Conservation (phyloP, 2,329 filamentous ascomycete species). For the Orbilia javanica region DNA sequence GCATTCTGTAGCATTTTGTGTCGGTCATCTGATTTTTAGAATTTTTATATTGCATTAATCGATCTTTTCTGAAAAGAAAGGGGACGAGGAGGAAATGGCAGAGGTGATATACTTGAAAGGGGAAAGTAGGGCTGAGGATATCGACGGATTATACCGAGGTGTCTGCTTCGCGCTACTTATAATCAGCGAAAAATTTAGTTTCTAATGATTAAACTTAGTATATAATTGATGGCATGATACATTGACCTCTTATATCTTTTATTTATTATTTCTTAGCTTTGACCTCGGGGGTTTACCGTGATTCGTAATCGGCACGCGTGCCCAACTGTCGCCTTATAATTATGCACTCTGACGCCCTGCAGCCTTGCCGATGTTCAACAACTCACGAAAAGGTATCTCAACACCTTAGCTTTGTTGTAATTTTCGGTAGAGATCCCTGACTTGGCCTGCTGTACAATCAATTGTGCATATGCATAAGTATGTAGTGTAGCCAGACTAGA, state of each 20-base stretch:
- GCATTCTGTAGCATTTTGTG: slow-evolving; percentile 20
- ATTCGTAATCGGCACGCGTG: background rate
- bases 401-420: background rate
- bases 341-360: background rate
- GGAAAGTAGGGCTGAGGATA: background rate
- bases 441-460: too few relatives aligned
- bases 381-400: background rate
- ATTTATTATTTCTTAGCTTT: background rate
- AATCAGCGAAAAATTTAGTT: slow-evolving; percentile 5
- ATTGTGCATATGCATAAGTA: too few relatives aligned
- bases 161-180: slow-evolving; percentile 2
- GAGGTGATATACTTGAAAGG: background rate
- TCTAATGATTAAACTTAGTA: slow-evolving; percentile 18
- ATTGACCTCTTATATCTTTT: background rate
- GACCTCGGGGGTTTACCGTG: background rate
- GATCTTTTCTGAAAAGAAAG: too few relatives aligned
- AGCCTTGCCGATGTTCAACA: too few relatives aligned
- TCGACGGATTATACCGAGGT: background rate
- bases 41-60: slow-evolving; percentile 18
- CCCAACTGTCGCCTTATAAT: slow-evolving; percentile 5
- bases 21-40: background rate
- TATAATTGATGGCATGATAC: slow-evolving; percentile 3
- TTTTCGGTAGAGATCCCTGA: background rate
- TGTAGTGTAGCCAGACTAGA: too few relatives aligned
- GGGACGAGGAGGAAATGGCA: background rate